Evolutionary conservation across 441 rosid species (phyloP).

Genomic region (Adansonia rubrostipa): DNA sequence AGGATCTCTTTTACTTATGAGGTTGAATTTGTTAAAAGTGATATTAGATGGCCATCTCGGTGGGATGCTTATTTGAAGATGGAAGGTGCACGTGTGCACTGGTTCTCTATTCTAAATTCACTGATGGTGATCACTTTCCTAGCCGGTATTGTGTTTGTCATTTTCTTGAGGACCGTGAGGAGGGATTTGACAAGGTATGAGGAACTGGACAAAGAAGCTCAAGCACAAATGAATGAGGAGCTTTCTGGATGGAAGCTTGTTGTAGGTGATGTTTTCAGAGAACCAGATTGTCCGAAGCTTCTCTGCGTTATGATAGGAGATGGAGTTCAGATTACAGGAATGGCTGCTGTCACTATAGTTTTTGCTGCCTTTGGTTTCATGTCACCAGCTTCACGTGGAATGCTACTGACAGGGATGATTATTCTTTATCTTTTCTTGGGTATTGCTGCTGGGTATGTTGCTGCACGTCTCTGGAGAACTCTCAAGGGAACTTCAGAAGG

Average conservation of each 20-base stretch:
- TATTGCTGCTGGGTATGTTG: conserved; percentile 77
- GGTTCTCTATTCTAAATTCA: conserved; percentile 94
- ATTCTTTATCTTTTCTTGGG: conserved; percentile 84
- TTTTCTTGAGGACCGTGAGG: conserved; percentile 89
- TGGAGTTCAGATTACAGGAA: conserved; percentile 86
- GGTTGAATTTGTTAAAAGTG: conserved; percentile 84
- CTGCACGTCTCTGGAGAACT: conserved; percentile 85
- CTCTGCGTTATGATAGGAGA: conserved; percentile 92
- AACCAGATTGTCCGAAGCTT: conserved; percentile 75
- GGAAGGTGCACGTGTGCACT: conserved; percentile 96
- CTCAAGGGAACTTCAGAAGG: conserved; percentile 80
- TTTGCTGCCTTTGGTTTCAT: conserved; percentile 93
- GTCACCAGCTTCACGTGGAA: conserved; percentile 98
- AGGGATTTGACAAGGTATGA: conserved; percentile 93
- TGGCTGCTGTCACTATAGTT: conserved; percentile 84
- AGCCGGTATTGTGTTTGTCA: conserved; percentile 92
- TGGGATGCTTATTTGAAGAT: conserved; percentile 96
- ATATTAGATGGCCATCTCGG: conserved; percentile 86
- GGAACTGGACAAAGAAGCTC: conserved; percentile 93
- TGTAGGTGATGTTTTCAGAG: conserved; percentile 92
- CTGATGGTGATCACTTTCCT: conserved; percentile 91
- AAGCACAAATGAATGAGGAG: conserved; percentile 97
- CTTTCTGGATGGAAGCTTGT: conserved; percentile 98
- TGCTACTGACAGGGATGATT: conserved; percentile 91
- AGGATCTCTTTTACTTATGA: conserved; percentile 85